Base-by-base conservation (phyloP, 768 basidiomycete species). In the Trametes gibbosa region DNA sequence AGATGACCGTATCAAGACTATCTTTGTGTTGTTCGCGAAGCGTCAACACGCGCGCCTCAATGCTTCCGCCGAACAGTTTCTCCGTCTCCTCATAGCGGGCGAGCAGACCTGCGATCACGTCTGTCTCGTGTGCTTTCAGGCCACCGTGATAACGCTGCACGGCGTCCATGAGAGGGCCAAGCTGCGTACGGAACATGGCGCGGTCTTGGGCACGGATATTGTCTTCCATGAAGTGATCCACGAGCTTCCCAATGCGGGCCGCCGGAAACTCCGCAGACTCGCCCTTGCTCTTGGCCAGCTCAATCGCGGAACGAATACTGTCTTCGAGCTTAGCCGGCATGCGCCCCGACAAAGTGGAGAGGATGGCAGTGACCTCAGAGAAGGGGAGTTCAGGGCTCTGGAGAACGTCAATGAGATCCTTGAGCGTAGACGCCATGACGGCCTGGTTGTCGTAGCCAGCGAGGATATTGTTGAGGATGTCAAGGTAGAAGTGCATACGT, bases 391-490 rank as follows among this genome's bases (percentile, higher is more conserved):
- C 90, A 6, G 89, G 83, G 67, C 95, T 82, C 60, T 88, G 86
- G 34, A 99, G 81, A 40, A 92, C 85, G 37, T 84, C 77, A 66
- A 92, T 79, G 58, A 99, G 86, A 45, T 94, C 89, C 72, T 93
- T 95, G 69, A 98, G 79, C 12, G 92, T 92, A 5, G 86, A 75
- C 19, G 81, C 80, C 90, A 98, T 94, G 64, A 91, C 80, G 5
- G 93, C 88, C 69, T 94, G 92, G 76, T 98, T 98, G 75, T 99
- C 97, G 74, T 89, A 99, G 37, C 97, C 97, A 57, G 94, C 91
- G 60, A 99, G 81, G 66, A 97, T 95, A 75, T 98, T 94, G 72
- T 87, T 84, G 52, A 99, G 80, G 55, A 89, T 81, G 63, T 83
- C 81, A 53, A 89, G 76, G 75, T 87, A 89, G 65, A 84, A 84